Conservation (phyloP, 2,329 filamentous ascomycete genomes). For the Xylariaceae sp. region DNA sequence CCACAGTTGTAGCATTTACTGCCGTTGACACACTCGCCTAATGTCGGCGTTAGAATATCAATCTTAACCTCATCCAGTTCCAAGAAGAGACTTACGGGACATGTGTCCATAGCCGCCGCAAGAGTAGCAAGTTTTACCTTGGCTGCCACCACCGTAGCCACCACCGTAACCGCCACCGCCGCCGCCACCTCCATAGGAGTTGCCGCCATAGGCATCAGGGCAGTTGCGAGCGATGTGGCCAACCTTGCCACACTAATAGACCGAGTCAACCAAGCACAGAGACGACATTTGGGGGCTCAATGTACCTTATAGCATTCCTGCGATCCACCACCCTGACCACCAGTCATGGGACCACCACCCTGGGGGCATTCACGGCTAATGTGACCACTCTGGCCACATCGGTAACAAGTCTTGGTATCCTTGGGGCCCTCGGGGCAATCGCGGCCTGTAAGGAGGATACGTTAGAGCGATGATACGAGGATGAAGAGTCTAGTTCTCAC, state of each 20-base stretch:
- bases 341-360: slow-evolving; percentile 41
- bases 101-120: slow-evolving; percentile 97
- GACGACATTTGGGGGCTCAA: not conserved
- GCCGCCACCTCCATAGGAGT: slow-evolving; percentile 39
- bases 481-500: slow-evolving; percentile 42
- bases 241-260: slow-evolving; percentile 74
- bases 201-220: slow-evolving; percentile 55
- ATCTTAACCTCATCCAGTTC: not conserved
- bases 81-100: slow-evolving; percentile 56
- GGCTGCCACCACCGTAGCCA: slow-evolving; percentile 42
- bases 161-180: slow-evolving; percentile 34
- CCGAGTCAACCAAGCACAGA: not conserved
- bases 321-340: slow-evolving; percentile 33
- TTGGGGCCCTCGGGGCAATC: slow-evolving; percentile 87
- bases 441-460: slow-evolving; percentile 53
- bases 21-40: slow-evolving; percentile 89
- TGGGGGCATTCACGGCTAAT: slow-evolving; percentile 81
- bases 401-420: slow-evolving; percentile 74
- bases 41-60: slow-evolving; percentile 6
- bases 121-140: slow-evolving; percentile 87
- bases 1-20: slow-evolving; percentile 99
- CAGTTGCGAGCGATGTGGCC: slow-evolving; percentile 96
- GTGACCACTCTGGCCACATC: slow-evolving; percentile 79
- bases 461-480: slow-evolving; percentile 12
- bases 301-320: slow-evolving; percentile 84